Conservation (phyloP, 108 stramenopile genomes). For the Conticribra weissflogii region DNA sequence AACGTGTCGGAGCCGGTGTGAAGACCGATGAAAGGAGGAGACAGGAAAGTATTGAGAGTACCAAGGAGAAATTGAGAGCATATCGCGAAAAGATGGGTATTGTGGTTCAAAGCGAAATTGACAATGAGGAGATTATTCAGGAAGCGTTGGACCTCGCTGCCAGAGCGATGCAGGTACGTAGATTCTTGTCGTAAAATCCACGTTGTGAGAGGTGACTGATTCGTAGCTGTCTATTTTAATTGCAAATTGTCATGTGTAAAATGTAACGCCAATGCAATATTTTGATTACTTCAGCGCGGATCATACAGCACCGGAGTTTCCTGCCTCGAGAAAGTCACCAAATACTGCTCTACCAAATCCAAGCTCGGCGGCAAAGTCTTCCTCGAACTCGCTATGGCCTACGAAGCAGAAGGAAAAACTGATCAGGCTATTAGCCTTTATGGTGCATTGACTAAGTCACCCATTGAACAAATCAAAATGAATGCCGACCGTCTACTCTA, state of each 20-base stretch:
- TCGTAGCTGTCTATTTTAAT: no score
- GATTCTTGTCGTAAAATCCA: no score
- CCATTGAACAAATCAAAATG: constrained; percentile 78
- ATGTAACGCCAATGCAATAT: no score
- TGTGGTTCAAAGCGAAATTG: constrained; percentile 80
- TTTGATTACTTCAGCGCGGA: constrained; percentile 50
- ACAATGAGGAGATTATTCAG: constrained; percentile 73
- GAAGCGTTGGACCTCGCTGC: constrained; percentile 67
- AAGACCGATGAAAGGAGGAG: constrained; percentile 39
- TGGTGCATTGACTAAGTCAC: constrained; percentile 62
- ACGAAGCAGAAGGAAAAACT: constrained; percentile 82
- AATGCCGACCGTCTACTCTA: constrained; percentile 81
- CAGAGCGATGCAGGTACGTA: constrained; percentile 50
- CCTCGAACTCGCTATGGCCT: constrained; percentile 89
- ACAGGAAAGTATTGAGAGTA: constrained; percentile 49
- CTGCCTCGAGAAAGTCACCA: constrained; percentile 84
- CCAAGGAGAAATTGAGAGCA: constrained; percentile 51
- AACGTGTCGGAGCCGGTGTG: constrained; percentile 75
- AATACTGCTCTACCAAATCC: constrained; percentile 80
- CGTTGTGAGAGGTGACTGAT: no score
- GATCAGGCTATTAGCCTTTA: constrained; percentile 76
- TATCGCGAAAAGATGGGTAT: constrained; percentile 81
- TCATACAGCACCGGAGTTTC: constrained; percentile 79
- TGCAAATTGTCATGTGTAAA: no score
- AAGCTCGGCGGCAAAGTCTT: constrained; percentile 80